phyloP scores from a whole-genome alignment of 139 green algal genomes.

The Picochlorum sp. region DNA sequence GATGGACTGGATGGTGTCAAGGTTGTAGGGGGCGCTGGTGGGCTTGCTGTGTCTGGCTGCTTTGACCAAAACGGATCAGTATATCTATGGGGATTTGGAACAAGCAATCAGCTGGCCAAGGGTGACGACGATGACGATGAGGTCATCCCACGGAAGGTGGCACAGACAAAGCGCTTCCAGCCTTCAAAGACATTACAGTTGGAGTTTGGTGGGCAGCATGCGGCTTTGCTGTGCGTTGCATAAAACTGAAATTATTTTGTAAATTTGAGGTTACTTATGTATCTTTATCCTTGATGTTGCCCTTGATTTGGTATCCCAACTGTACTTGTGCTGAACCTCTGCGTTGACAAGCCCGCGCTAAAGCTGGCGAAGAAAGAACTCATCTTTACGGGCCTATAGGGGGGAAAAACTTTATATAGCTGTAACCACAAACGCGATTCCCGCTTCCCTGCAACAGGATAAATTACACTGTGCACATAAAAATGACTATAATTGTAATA shows the following conservation, averaged over 20 bases:
- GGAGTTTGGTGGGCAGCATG: slow-evolving; percentile 73
- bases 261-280: too few species aligned
- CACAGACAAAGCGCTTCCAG: slow-evolving; percentile 43
- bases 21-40: slow-evolving; percentile 46
- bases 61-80: slow-evolving; percentile 30
- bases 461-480: too few species aligned
- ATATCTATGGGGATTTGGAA: slow-evolving; percentile 71
- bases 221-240: slow-evolving; percentile 39
- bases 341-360: too few species aligned
- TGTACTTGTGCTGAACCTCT: too few species aligned
- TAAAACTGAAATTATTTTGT: not conserved
- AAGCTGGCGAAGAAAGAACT: too few species aligned
- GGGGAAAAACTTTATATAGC: too few species aligned
- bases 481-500: too few species aligned
- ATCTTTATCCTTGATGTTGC: too few species aligned
- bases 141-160: slow-evolving; percentile 44
- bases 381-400: too few species aligned
- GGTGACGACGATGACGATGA: slow-evolving; percentile 63
- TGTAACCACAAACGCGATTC: too few species aligned
- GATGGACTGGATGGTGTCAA: slow-evolving; percentile 34
- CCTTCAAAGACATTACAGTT: slow-evolving; percentile 32
- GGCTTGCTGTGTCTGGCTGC: slow-evolving; percentile 56
- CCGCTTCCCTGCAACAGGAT: too few species aligned
- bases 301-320: too few species aligned
- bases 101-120: slow-evolving; percentile 72